Conservation (phyloP, 2,329 filamentous ascomycete species). For the Curvularia sp. region DNA sequence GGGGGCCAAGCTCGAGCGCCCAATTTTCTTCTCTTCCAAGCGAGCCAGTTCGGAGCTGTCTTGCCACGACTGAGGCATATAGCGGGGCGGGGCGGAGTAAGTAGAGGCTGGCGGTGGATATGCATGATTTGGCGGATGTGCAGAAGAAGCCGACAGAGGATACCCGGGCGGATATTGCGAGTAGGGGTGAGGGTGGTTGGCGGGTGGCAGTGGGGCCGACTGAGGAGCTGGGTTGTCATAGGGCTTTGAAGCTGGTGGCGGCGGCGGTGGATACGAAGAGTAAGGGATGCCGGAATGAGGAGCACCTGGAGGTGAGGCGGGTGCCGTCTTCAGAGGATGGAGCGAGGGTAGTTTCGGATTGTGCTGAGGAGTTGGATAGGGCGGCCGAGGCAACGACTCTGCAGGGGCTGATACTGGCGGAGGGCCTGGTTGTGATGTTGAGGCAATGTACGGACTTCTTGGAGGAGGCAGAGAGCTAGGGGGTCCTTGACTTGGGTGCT, state of each 20-base stretch:
- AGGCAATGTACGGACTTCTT: conserved; percentile 43
- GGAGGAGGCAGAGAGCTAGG: conserved; percentile 45
- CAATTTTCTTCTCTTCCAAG: conserved; percentile 48
- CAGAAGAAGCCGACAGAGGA: conserved; percentile 48
- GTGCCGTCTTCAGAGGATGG: conserved; percentile 47
- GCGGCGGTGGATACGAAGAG: conserved; percentile 42
- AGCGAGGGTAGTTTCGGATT: conserved; percentile 48
- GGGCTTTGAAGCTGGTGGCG: conserved; percentile 36
- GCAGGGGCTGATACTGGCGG: conserved; percentile 39
- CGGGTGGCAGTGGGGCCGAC: conserved; percentile 45
- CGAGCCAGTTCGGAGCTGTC: conserved; percentile 43
- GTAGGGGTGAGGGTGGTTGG: conserved; percentile 51
- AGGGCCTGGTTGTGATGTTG: conserved; percentile 40
- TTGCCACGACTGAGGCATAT: conserved; percentile 49
- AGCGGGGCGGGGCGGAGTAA: conserved; percentile 51
- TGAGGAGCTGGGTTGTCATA: conserved; percentile 48
- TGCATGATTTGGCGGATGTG: conserved; percentile 45
- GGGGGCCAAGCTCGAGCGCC: conserved; percentile 41
- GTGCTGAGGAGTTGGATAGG: conserved; percentile 39
- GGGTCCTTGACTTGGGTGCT: conserved; percentile 39
- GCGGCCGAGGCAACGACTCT: conserved; percentile 38
- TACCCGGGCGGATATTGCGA: conserved; percentile 52
- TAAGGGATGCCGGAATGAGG: conserved; percentile 37
- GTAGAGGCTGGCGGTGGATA: conserved; percentile 53
- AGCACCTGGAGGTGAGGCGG: conserved; percentile 41